Base-by-base conservation (phyloP, 1,284 basidiomycete species). In the Ustilago shanxiensis region DNA sequence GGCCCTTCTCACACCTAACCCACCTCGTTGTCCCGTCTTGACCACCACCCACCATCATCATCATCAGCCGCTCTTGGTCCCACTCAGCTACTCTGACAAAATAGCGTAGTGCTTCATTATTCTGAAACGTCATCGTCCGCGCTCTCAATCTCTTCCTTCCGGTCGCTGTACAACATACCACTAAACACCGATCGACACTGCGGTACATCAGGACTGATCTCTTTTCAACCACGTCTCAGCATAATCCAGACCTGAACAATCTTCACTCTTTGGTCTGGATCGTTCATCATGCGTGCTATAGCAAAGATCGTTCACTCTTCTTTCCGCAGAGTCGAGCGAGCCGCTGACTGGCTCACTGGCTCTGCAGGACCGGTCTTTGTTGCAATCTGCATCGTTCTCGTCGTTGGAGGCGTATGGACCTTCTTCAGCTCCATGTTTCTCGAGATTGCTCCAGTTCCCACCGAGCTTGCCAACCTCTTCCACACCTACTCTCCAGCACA, bases 331-430 rank as follows among this genome's bases (percentile, higher is more conserved):
- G 87, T 96, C 31, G 95, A 98, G 87, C 87, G 90, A 52, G 87
- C 88, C 52, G 94, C 90, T 5, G 94, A 97, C 86, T 89, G 89
- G 82, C 78, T 96, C 45, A 97, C 94, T 0, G 94, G 95, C 66
- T 91, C 92, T 57, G 95, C 94, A 16, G 95, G 96, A 0, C 95
- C 95, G 0, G 90, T 93, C 79, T 98, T 98, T 86, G 90, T 98
- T 57, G 64, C 60, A 49, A 66, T 83, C 57, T 95, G 94, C 16
- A 88, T 92, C 74, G 77, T 91, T 7, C 89, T 98, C 49, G 91
- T 95, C 41, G 86, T 88, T 3, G 83, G 89, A 0, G 94, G 93
- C 26, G 88, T 90, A 0, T 79, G 94, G 71, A 91, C 90, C 71
- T 98, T 97, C 86, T 95, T 83, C 67, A 68, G 69, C 16, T 65